Evolutionary conservation across 305 asterid genomes (phyloP).

Genomic region (Plantago lanceolata): DNA sequence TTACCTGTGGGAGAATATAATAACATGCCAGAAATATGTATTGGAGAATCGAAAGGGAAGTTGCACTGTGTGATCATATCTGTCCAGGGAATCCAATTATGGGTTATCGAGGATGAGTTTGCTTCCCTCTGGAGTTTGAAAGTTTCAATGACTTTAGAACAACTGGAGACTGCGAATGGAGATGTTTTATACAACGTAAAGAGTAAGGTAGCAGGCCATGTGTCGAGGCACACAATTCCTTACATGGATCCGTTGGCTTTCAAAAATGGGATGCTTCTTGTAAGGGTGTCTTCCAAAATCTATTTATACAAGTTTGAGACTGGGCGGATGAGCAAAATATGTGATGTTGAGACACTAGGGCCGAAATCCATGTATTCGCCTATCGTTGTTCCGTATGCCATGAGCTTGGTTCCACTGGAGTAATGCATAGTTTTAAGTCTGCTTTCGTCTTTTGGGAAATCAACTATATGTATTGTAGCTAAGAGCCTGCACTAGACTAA

Average conservation of each 20-base stretch:
- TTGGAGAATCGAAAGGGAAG: conserved; percentile 52
- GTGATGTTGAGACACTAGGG: conserved; percentile 37
- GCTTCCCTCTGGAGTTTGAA: conserved; percentile 44
- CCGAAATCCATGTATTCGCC: conserved; percentile 41
- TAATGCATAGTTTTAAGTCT: neutral
- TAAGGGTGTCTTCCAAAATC: conserved; percentile 32
- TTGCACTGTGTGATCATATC: conserved; percentile 41
- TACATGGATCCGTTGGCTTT: conserved; percentile 51
- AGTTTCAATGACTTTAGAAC: conserved; percentile 26
- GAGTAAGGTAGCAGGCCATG: conserved; percentile 24
- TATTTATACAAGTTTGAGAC: conserved; percentile 36
- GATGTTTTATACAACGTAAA: conserved; percentile 24
- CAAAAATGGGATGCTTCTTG: conserved; percentile 46
- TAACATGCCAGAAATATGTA: conserved; percentile 40
- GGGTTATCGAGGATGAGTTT: conserved; percentile 49
- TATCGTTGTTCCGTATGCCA: conserved; percentile 15
- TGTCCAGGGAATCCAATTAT: conserved; percentile 50
- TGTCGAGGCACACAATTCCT: neutral
- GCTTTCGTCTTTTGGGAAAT: neutral
- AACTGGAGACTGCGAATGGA: conserved; percentile 39
- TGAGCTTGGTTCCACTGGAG: conserved; percentile 1
- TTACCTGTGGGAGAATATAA: conserved; percentile 32
- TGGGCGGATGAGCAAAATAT: conserved; percentile 43
- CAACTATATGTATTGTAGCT: neutral
- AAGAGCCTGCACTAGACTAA: neutral